Conservation (phyloP, 441 rosid genomes). For the Pelargonium cotyledonis region DNA sequence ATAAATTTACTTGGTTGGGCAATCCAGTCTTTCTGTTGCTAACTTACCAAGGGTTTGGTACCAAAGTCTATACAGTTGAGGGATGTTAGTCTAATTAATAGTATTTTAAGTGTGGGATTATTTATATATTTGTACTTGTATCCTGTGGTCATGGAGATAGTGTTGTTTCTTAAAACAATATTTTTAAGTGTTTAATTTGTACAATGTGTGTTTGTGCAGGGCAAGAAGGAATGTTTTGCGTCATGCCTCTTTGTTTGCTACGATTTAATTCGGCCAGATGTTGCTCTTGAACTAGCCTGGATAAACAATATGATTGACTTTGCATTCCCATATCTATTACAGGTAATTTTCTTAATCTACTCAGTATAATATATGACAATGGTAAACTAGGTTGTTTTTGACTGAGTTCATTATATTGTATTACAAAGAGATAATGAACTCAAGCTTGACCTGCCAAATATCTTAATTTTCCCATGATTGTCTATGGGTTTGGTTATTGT, state of each 20-base stretch:
- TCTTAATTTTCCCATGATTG: no score
- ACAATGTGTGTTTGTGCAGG: constrained; percentile 38
- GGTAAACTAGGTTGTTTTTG: no score
- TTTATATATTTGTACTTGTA: not conserved
- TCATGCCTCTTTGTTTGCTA: constrained; percentile 95
- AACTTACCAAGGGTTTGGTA: no score
- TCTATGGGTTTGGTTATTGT: no score
- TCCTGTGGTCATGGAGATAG: not conserved
- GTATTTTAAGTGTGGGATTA: not conserved
- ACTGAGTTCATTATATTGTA: not conserved
- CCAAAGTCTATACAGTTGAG: no score
- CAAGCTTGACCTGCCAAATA: no score
- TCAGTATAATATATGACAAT: not conserved
- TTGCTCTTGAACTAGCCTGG: constrained; percentile 94
- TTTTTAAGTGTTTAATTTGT: constrained; percentile 16
- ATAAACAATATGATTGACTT: constrained; percentile 88
- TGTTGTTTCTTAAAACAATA: no score
- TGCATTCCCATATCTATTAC: constrained; percentile 90
- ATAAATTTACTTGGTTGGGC: not conserved
- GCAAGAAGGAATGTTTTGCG: constrained; percentile 95
- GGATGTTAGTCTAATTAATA: no score
- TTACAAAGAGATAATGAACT: not conserved
- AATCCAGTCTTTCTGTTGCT: not conserved
- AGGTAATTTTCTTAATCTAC: constrained; percentile 36
- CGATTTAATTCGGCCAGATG: constrained; percentile 78